These are phyloP conservation scores for Myriosclerotinia curreyana DNA, from an alignment of 2,329 filamentous ascomycete species.

Conservation along the genomic window DNA sequence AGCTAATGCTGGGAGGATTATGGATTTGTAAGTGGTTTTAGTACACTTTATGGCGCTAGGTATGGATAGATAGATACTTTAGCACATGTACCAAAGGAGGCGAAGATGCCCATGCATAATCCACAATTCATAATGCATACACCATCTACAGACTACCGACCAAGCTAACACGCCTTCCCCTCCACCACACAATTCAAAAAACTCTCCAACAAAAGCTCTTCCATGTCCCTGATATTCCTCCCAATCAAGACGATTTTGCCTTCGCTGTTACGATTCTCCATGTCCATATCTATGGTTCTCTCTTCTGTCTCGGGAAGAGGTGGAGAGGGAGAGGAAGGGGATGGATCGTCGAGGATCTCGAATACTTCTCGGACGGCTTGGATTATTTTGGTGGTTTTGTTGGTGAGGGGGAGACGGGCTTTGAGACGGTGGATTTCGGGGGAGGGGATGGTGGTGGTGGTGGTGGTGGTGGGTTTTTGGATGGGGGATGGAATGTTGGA, in stretches of 20 bases:
- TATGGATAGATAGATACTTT: no score
- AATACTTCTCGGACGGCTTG: slow-evolving; percentile 94
- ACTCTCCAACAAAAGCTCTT: background rate
- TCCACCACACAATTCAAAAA: slow-evolving; percentile 14
- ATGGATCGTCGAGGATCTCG: slow-evolving; percentile 68
- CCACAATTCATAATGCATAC: background rate
- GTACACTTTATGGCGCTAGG: no score
- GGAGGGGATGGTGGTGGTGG: background rate
- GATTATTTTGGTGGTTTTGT: slow-evolving; percentile 66
- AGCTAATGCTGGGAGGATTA: no score
- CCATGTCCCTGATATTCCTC: background rate
- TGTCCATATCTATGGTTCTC: background rate
- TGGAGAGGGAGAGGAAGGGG: background rate
- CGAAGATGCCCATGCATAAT: no score
- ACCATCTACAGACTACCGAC: background rate
- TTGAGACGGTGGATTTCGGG: slow-evolving; percentile 87
- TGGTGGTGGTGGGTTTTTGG: background rate
- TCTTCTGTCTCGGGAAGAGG: no score
- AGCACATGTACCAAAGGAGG: no score
- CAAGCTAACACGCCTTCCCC: background rate
- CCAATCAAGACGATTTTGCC: slow-evolving; percentile 20
- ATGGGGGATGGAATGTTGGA: slow-evolving; percentile 18
- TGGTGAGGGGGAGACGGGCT: slow-evolving; percentile 64
- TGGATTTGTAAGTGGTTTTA: no score
- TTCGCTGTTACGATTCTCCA: background rate